A percentile compares a stretch with the other conserved stretches of the same genome.
These are phyloP conservation scores for Candida corydali DNA, from an alignment of 805 yeast genomes.

Conservation along the genomic window DNA sequence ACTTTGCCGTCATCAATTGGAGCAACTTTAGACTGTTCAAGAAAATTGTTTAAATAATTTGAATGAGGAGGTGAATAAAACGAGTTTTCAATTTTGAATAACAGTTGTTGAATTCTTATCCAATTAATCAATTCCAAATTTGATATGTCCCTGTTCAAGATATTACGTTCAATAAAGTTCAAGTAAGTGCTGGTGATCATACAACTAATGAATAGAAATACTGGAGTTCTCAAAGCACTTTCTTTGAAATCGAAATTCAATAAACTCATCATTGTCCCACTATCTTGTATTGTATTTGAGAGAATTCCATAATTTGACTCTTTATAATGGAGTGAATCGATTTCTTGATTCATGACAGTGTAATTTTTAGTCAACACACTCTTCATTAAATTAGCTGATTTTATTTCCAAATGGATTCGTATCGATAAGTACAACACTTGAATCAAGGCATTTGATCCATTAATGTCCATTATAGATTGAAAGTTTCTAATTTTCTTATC, in stretches of 20 bases:
- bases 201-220: constrained; percentile 61
- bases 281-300: constrained; percentile 57
- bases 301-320: constrained; percentile 43
- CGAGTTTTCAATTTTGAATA: constrained; percentile 58
- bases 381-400: constrained; percentile 57
- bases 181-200: constrained; percentile 62
- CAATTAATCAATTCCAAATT: constrained; percentile 28
- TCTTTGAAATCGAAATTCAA: constrained; percentile 56
- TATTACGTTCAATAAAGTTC: constrained; percentile 45
- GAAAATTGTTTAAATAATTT: constrained; percentile 55
- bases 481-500: neutral
- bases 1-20: constrained; percentile 34
- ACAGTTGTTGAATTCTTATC: constrained; percentile 58
- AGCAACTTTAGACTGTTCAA: constrained; percentile 51
- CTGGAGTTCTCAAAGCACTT: constrained; percentile 70
- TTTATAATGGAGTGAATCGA: constrained; percentile 44
- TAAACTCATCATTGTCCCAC: constrained; percentile 55
- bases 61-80: constrained; percentile 44
- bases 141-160: constrained; percentile 9
- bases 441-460: neutral
- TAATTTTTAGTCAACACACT: constrained; percentile 65
- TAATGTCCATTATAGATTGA: neutral
- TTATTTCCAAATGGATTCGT: constrained; percentile 59
- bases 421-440: constrained; percentile 54
- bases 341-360: constrained; percentile 55